Conservation (phyloP, 345 rosid genomes). For the Linum usitatissimum region DNA sequence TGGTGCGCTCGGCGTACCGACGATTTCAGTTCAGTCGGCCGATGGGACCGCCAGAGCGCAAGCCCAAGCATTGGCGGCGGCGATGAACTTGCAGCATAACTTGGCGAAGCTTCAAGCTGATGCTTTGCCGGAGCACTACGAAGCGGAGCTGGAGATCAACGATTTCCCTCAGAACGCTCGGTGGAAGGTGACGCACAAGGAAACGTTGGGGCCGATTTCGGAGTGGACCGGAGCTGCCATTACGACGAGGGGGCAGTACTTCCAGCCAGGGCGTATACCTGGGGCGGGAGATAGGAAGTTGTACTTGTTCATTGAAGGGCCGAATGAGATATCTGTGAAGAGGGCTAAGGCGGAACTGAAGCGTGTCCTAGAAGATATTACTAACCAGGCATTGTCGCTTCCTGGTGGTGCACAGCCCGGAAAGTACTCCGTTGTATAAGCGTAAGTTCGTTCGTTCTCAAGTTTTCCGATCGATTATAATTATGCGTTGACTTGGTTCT, state of each 20-base stretch:
- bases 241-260: slow-evolving; percentile 80
- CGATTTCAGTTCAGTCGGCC: slow-evolving; percentile 32
- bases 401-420: slow-evolving; percentile 91
- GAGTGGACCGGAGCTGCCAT: slow-evolving; percentile 97
- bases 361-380: slow-evolving; percentile 82
- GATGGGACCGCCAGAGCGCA: slow-evolving; percentile 71
- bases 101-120: slow-evolving; percentile 90
- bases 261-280: slow-evolving; percentile 51
- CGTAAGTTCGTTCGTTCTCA: too few species aligned
- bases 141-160: slow-evolving; percentile 91
- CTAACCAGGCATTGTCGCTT: slow-evolving; percentile 68
- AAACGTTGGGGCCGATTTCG: slow-evolving; percentile 91
- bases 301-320: slow-evolving; percentile 86
- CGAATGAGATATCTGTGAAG: slow-evolving; percentile 80
- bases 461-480: too few species aligned
- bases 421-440: slow-evolving; percentile 74
- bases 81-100: slow-evolving; percentile 76
- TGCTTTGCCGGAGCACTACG: slow-evolving; percentile 95
- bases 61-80: slow-evolving; percentile 74
- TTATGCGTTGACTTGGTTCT: too few species aligned
- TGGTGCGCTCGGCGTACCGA: slow-evolving; percentile 24
- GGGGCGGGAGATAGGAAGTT: slow-evolving; percentile 89
- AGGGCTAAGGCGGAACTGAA: slow-evolving; percentile 76
- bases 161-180: slow-evolving; percentile 97
- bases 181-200: slow-evolving; percentile 98